Conservation (phyloP, 169 alveolate species). For the Plasmodium inui region DNA sequence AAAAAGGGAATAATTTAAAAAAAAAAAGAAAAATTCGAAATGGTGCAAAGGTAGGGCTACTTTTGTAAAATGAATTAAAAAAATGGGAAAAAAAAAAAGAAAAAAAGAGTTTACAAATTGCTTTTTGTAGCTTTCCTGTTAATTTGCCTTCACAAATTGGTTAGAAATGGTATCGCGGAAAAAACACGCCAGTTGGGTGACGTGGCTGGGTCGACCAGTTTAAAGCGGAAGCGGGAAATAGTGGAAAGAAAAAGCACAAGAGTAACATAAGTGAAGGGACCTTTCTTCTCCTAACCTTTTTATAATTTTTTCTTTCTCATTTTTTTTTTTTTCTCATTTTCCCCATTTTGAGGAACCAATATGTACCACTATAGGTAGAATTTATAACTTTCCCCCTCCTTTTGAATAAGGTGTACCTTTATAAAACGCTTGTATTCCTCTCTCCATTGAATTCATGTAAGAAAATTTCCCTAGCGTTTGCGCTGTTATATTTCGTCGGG, state of each 20-base stretch:
- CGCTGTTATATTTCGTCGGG: not conserved
- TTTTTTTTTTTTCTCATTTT: not conserved
- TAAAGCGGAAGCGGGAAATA: not conserved
- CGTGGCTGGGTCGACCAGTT: not conserved
- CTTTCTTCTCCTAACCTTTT: not conserved
- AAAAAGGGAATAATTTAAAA: not conserved
- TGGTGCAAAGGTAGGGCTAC: not conserved
- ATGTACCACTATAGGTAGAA: not conserved
- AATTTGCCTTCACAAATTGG: not conserved
- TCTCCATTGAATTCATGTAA: not conserved
- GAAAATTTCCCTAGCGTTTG: not conserved
- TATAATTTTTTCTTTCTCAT: not conserved
- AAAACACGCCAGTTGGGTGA: not conserved
- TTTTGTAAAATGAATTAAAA: not conserved
- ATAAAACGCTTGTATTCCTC: not conserved
- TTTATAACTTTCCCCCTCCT: not conserved
- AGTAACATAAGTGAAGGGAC: not conserved
- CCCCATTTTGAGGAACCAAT: not conserved
- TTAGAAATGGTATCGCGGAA: not conserved
- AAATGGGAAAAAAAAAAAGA: not conserved
- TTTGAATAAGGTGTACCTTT: not conserved
- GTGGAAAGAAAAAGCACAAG: not conserved
- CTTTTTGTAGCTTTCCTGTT: not conserved
- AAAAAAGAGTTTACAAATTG: not conserved
- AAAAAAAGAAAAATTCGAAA: not conserved